A percentile compares a stretch with the other conserved stretches of the same genome.
These are phyloP conservation scores for Lachancea lanzarotensis DNA, from an alignment of 805 yeast species.

Conservation along the genomic window DNA sequence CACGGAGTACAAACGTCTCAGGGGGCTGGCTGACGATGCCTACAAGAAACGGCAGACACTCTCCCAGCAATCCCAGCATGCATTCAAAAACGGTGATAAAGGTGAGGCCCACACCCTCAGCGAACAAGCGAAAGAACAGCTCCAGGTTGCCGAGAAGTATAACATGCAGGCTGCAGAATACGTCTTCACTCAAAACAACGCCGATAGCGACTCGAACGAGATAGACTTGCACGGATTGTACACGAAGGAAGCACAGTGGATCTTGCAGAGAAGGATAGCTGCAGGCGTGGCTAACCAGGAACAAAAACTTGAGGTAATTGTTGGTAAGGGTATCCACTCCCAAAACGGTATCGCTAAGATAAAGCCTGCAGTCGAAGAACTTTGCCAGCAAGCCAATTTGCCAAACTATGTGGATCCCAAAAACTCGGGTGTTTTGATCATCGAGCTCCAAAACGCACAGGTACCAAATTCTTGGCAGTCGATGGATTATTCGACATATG, in stretches of 20 bases:
- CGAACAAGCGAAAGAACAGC: constrained; percentile 56
- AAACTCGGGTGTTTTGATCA: constrained; percentile 74
- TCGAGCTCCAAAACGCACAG: constrained; percentile 49
- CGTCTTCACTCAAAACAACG: constrained; percentile 80
- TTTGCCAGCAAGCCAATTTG: constrained; percentile 63
- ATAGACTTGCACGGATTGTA: constrained; percentile 90
- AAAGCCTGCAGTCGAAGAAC: constrained; percentile 79
- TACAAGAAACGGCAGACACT: constrained; percentile 48
- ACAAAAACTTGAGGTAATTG: constrained; percentile 67
- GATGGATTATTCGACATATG: constrained; percentile 11
- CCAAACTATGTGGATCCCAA: constrained; percentile 55
- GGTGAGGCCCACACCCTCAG: constrained; percentile 67
- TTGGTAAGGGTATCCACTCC: constrained; percentile 89
- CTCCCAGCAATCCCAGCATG: constrained; percentile 65
- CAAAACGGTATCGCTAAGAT: constrained; percentile 75
- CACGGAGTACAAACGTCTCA: constrained; percentile 50
- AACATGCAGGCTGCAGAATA: constrained; percentile 84
- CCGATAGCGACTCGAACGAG: constrained; percentile 78
- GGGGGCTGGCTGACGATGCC: constrained; percentile 65
- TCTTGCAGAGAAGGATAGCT: constrained; percentile 66
- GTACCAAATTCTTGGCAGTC: constrained; percentile 37
- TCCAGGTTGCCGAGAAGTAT: constrained; percentile 54
- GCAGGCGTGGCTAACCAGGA: constrained; percentile 55
- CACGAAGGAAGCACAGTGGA: constrained; percentile 80
- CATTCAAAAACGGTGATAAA: constrained; percentile 70